Base-by-base conservation (phyloP, 495 filamentous ascomycete genomes). In the Penicillium lividum region DNA sequence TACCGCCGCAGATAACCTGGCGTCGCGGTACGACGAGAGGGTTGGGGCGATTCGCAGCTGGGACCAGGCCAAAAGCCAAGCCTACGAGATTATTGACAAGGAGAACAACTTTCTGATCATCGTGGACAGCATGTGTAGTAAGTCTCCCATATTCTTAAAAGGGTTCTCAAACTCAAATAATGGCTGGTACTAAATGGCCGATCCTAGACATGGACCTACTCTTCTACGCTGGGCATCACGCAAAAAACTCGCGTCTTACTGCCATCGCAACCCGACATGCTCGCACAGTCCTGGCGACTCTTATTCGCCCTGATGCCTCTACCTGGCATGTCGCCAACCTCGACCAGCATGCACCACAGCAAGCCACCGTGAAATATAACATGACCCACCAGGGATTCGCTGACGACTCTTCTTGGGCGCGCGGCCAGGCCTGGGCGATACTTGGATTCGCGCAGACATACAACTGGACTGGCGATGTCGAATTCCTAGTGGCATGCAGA, bases 341-440 rank as follows among this genome's bases (percentile, higher is more conserved):
- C 52, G 64, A 70, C 34, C 40, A 15, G 40, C 11, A 43, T 71
- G 40, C 11, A 43, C 72, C 75, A 13, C 30, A 1, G 70, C 65
- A 16, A 51, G 43, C 53, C 10, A 13, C 16, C 0, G 55, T 80
- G 1, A 75, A 75, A 16, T 7, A 47, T 1, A 68, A 70, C 9
- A 50, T 68, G 25, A 81, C 77, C 4, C 59, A 65, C 11, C 79
- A 81, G 54, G 79, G 79, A 3, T 77, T 76, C 53, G 36, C 53
- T 1, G 69, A 77, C 43, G 49, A 56, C 25, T 79, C 75, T 1
- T 73, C 69, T 7, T 81, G 79, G 79, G 54, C 73, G 0, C 61
- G 79, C 29, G 77, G 79, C 0, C 77, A 81, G 59, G 73, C 76
- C 0, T 81, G 79, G 79, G 75, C 60, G 30, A 72, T 80, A n/a